A percentile compares a stretch with the other conserved stretches of the same genome.
Conservation (phyloP, 371 early-diverging fungal genomes). For the Dentiscutata heterogama region DNA sequence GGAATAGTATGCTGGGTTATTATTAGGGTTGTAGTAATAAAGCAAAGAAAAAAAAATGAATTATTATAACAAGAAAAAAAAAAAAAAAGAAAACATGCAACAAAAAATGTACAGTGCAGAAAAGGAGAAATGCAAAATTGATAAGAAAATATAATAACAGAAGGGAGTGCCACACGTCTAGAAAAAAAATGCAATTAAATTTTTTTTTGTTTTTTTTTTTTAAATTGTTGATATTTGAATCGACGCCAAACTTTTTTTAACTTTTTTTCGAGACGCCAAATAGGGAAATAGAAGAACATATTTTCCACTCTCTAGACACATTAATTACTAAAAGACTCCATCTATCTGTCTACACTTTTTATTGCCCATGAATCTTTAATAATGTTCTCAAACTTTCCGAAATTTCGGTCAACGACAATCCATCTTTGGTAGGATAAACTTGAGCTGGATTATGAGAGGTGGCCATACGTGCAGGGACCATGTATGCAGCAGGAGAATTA, state of each 20-base stretch:
- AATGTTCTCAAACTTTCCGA: slow-evolving; percentile 54
- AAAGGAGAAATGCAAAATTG: slow-evolving; percentile 17
- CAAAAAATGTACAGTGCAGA: slow-evolving; percentile 40
- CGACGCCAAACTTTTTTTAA: not conserved
- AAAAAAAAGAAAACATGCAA: slow-evolving; percentile 15
- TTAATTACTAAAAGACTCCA: slow-evolving; percentile 1
- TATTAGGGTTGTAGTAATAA: slow-evolving; percentile 36
- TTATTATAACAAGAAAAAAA: slow-evolving; percentile 34
- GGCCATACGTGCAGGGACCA: slow-evolving; percentile 55
- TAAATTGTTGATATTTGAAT: not conserved
- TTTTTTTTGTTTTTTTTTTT: slow-evolving; percentile 13
- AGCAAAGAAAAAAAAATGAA: slow-evolving; percentile 14
- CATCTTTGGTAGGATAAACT: slow-evolving; percentile 20
- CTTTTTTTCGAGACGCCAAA: not conserved
- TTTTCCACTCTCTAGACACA: not conserved
- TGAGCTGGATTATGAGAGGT: slow-evolving; percentile 50
- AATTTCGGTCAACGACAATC: slow-evolving; percentile 53
- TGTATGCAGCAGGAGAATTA: slow-evolving; percentile 43
- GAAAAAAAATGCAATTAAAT: slow-evolving; percentile 16
- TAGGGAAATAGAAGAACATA: slow-evolving; percentile 3
- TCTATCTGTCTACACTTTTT: not conserved
- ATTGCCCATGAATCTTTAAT: slow-evolving; percentile 51
- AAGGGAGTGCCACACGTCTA: slow-evolving; percentile 35
- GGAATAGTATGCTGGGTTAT: slow-evolving; percentile 15
- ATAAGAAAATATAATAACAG: slow-evolving; percentile 25